Conservation (phyloP, 371 early-diverging fungal species). For the Fennellomyces sp. region DNA sequence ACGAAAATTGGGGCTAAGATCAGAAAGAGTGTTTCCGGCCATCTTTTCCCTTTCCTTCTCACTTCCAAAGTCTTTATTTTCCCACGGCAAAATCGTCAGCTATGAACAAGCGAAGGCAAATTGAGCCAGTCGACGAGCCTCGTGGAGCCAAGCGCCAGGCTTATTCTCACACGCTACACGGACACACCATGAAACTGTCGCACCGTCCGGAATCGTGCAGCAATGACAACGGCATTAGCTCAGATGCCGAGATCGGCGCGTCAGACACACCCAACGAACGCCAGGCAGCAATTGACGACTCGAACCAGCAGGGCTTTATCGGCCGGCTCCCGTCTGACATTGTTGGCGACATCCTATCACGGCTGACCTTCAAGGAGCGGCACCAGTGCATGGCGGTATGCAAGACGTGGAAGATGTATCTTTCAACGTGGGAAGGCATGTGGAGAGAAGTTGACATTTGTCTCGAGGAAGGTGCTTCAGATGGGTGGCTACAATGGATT, state of each 20-base stretch:
- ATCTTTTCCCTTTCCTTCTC: not conserved
- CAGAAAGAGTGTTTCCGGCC: too few relatives aligned
- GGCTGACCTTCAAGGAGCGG: not conserved
- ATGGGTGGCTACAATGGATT: slow-evolving; percentile 5
- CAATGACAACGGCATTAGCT: not conserved
- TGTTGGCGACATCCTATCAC: slow-evolving; percentile 1
- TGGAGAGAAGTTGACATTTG: slow-evolving; percentile 3
- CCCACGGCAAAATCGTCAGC: not conserved
- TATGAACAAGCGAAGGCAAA: not conserved
- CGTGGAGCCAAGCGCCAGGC: not conserved
- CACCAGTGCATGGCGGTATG: not conserved
- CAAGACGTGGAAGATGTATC: not conserved
- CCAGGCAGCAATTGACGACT: not conserved
- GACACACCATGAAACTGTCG: not conserved
- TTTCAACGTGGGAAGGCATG: slow-evolving; percentile 5
- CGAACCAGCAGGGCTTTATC: slow-evolving; percentile 8
- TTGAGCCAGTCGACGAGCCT: not conserved
- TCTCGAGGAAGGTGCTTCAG: not conserved
- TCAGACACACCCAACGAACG: not conserved
- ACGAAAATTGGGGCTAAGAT: too few relatives aligned
- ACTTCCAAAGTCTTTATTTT: not conserved
- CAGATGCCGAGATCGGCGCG: slow-evolving; percentile 1
- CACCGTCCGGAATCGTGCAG: too few relatives aligned
- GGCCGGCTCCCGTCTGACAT: not conserved
- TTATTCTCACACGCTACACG: not conserved